Evolutionary conservation across 108 stramenopile genomes (phyloP).

Genomic region (Fragilaria radians): DNA sequence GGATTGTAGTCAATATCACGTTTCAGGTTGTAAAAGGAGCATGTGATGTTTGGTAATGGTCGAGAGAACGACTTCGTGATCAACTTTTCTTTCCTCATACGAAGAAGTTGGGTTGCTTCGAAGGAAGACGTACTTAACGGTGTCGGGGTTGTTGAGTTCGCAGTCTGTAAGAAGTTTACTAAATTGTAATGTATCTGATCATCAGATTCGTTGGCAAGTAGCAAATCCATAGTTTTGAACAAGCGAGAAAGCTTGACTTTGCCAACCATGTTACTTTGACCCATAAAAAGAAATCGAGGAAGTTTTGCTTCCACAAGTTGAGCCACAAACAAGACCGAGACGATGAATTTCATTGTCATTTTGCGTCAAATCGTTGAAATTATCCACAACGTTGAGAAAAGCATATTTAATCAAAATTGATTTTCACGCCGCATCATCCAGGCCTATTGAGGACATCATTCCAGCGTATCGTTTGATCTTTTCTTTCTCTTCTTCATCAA

Average conservation of each 20-base stretch:
- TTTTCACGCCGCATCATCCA: too few species aligned
- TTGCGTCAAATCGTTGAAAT: too few species aligned
- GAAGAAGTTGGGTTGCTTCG: background rate
- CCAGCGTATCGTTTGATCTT: too few species aligned
- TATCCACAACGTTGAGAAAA: too few species aligned
- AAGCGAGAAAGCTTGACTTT: background rate
- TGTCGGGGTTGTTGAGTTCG: background rate
- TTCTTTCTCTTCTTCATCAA: too few species aligned
- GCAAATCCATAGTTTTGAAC: background rate
- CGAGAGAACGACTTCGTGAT: background rate
- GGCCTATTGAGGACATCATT: too few species aligned
- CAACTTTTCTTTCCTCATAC: background rate
- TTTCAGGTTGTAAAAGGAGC: background rate
- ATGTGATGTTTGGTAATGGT: background rate
- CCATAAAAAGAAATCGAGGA: conserved; percentile 1
- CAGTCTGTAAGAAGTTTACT: background rate
- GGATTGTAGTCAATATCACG: background rate
- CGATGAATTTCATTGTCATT: background rate
- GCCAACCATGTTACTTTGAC: conserved; percentile 7
- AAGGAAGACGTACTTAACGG: background rate
- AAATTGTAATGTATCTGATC: background rate
- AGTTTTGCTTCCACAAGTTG: background rate
- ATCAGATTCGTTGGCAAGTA: background rate
- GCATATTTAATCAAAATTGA: too few species aligned
- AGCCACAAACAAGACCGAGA: background rate